Percentiles rank a stretch among this genome's conserved stretches.
These are phyloP conservation scores for Leptomonas pyrrhocoris DNA, from an alignment of 208 protist genomes.

Conservation along the genomic window DNA sequence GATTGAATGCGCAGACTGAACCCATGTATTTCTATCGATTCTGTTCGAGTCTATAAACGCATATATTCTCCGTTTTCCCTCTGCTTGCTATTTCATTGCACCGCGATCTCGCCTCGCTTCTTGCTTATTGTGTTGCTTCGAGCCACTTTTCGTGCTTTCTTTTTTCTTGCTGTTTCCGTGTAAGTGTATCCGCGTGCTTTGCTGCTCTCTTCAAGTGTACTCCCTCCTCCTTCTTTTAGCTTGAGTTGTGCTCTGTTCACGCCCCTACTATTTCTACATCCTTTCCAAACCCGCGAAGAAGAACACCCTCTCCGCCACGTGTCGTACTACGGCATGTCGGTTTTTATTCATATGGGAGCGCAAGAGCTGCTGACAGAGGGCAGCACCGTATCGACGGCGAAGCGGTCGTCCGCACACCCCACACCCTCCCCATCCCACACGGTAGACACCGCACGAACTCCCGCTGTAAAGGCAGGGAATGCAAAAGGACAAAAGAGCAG, in stretches of 20 bases:
- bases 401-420: conserved; percentile 3
- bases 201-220: background rate
- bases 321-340: background rate
- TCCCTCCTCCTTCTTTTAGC: no score
- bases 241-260: no score
- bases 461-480: background rate
- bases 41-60: conserved; percentile 1
- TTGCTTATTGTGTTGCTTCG: background rate
- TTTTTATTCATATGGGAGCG: conserved; percentile 5
- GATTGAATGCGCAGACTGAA: no score
- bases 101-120: background rate
- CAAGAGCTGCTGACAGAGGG: background rate
- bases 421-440: background rate
- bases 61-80: conserved; percentile 5
- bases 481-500: background rate
- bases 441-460: background rate
- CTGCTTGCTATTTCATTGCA: background rate
- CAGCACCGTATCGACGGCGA: background rate
- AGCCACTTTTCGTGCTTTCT: background rate
- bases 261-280: no score
- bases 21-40: background rate
- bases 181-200: no score
- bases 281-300: no score
- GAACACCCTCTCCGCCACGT: no score
- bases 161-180: conserved; percentile 27